These are phyloP conservation scores for Neofusicoccum sp. DNA, from an alignment of 2,329 filamentous ascomycete genomes.

Conservation along the genomic window DNA sequence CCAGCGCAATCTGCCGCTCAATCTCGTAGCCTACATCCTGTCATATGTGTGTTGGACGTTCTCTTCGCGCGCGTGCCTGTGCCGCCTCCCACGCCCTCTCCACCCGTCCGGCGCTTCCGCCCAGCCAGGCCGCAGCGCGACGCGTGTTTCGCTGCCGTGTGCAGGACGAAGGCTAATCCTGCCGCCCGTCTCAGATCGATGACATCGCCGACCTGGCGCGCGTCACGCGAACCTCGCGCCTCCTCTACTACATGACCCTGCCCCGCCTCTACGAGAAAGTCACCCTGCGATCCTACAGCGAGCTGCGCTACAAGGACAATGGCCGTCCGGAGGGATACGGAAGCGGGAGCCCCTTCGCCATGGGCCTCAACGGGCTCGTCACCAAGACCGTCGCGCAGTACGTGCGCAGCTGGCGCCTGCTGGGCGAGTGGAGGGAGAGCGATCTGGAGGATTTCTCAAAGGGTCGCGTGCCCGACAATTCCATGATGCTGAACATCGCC, in stretches of 20 bases:
- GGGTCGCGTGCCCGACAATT: slow-evolving; percentile 61
- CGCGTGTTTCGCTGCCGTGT: not conserved
- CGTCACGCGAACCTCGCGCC: slow-evolving; percentile 58
- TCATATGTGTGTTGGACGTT: slow-evolving; percentile 45
- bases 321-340: slow-evolving; percentile 60
- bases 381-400: slow-evolving; percentile 54
- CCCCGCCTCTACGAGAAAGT: slow-evolving; percentile 60
- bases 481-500: slow-evolving; percentile 62
- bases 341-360: slow-evolving; percentile 61
- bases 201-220: slow-evolving; percentile 58
- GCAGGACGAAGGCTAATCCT: slow-evolving; percentile 8
- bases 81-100: not conserved
- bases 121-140: not conserved
- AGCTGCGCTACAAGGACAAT: slow-evolving; percentile 55
- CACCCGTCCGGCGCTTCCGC: not conserved
- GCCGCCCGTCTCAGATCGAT: slow-evolving; percentile 47
- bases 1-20: slow-evolving; percentile 52
- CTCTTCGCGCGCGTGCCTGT: not conserved
- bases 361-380: slow-evolving; percentile 62
- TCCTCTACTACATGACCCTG: slow-evolving; percentile 64
- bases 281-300: slow-evolving; percentile 56
- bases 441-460: slow-evolving; percentile 58
- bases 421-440: slow-evolving; percentile 58
- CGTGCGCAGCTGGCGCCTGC: slow-evolving; percentile 52
- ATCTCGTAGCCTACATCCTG: slow-evolving; percentile 58